phyloP scores from a whole-genome alignment of 1,284 basidiomycete genomes.

The Coniophora puteana region DNA sequence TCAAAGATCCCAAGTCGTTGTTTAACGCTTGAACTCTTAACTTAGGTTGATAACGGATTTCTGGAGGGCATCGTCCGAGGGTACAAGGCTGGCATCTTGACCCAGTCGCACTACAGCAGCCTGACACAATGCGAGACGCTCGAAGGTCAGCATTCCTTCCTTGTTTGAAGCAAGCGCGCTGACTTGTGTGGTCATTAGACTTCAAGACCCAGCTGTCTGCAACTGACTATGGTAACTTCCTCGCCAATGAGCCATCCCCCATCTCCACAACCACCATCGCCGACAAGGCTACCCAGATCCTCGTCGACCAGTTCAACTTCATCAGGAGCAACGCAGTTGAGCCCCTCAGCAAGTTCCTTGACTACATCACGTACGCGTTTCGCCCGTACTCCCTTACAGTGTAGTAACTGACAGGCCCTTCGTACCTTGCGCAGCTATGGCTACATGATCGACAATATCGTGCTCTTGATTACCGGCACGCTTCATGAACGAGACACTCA shows the following conservation, averaged over 20 bases:
- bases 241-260: constrained; percentile 95
- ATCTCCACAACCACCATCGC: constrained; percentile 94
- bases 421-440: constrained; percentile 62
- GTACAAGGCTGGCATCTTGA: constrained; percentile 91
- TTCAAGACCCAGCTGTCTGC: constrained; percentile 90
- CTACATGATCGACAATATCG: constrained; percentile 99
- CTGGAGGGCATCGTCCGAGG: constrained; percentile 93
- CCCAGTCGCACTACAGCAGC: constrained; percentile 88
- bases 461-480: constrained; percentile 96
- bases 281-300: constrained; percentile 91
- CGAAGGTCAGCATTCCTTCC: constrained; percentile 66
- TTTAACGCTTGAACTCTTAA: constrained; percentile 1
- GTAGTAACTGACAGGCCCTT: constrained; percentile 8
- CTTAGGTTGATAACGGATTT: constrained; percentile 77
- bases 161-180: constrained; percentile 1
- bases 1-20: background rate
- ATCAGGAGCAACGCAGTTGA: constrained; percentile 88
- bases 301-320: constrained; percentile 98
- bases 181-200: constrained; percentile 47
- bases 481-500: constrained; percentile 97
- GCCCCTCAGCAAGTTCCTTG: constrained; percentile 90
- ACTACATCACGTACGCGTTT: constrained; percentile 87
- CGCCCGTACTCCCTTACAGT: constrained; percentile 6
- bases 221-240: constrained; percentile 98
- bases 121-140: constrained; percentile 97